These are phyloP conservation scores for Heracleum sosnowskyi DNA, from an alignment of 129 eudicot species.

Conservation along the genomic window DNA sequence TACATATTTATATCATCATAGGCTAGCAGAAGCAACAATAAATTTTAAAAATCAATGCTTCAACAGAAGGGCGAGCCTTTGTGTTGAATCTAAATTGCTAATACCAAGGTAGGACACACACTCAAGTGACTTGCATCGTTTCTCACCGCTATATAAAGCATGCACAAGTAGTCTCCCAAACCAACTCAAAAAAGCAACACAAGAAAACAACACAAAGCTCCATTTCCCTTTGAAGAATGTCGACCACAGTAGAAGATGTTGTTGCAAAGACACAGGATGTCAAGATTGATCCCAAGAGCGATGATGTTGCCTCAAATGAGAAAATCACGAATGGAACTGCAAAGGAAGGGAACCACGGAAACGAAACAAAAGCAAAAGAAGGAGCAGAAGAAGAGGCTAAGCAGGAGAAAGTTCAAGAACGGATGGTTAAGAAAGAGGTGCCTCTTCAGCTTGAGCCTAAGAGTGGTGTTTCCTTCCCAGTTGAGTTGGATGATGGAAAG, in stretches of 20 bases:
- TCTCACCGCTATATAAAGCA: slow-evolving; percentile 3
- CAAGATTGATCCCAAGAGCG: slow-evolving; percentile 26
- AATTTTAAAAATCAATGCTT: not conserved
- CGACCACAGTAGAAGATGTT: slow-evolving; percentile 2
- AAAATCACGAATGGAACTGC: not conserved
- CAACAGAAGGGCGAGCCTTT: not conserved
- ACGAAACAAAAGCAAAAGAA: not conserved
- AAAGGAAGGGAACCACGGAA: slow-evolving; percentile 6
- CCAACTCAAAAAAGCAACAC: not conserved
- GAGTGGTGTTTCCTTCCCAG: slow-evolving; percentile 48
- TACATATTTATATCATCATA: not conserved
- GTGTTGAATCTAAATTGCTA: not conserved
- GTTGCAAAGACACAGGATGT: slow-evolving; percentile 6
- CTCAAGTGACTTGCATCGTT: not conserved
- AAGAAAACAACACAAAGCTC: not conserved
- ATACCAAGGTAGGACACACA: not conserved
- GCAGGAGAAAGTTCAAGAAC: slow-evolving; percentile 4
- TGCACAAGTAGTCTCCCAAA: not conserved
- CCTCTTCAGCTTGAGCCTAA: slow-evolving; percentile 38
- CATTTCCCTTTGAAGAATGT: not conserved
- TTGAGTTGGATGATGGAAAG: slow-evolving; percentile 46
- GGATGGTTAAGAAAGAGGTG: slow-evolving; percentile 24
- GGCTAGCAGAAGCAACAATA: not conserved
- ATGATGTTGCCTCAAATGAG: slow-evolving; percentile 12
- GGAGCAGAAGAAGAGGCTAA: slow-evolving; percentile 3